Percentiles rank a stretch among this genome's conserved stretches.
Conservation (phyloP, 495 filamentous ascomycete species). For the Rostrohypoxylon terebratum region DNA sequence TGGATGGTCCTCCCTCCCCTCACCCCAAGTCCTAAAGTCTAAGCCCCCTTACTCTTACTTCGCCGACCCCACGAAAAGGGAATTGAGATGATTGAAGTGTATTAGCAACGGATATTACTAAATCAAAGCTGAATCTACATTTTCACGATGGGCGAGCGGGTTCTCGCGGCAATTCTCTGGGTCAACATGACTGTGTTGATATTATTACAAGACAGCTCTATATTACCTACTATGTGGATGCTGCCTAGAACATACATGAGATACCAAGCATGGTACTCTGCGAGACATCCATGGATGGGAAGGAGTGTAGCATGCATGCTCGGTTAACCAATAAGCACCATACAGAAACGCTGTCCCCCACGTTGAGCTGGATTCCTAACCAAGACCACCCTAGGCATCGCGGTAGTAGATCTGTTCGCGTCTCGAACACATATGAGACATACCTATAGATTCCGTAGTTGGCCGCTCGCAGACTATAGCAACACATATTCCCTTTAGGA, state of each 20-base stretch:
- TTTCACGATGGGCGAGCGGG: not conserved
- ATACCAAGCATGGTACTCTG: conserved; percentile 1
- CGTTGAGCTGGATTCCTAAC: conserved; percentile 21
- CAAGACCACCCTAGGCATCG: not conserved
- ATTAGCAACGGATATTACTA: not conserved
- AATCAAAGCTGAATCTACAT: not conserved
- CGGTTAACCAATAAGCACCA: conserved; percentile 15
- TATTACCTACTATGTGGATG: conserved; percentile 1
- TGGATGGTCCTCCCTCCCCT: not conserved
- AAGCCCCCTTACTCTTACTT: conserved; percentile 12
- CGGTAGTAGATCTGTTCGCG: conserved; percentile 17
- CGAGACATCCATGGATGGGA: not conserved
- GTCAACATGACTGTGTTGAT: not conserved
- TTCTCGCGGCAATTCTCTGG: not conserved
- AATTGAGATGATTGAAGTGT: not conserved
- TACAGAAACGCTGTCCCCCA: conserved; percentile 27
- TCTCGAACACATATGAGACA: conserved; percentile 12
- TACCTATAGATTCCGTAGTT: not conserved
- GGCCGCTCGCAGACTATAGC: not conserved
- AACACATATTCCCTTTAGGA: not conserved
- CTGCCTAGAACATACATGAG: not conserved
- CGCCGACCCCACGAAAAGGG: not conserved
- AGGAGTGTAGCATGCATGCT: conserved; percentile 18
- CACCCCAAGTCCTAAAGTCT: not conserved
- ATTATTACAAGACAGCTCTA: not conserved